phyloP scores from a whole-genome alignment of 805 yeast genomes.

The Teunomyces atbi region DNA sequence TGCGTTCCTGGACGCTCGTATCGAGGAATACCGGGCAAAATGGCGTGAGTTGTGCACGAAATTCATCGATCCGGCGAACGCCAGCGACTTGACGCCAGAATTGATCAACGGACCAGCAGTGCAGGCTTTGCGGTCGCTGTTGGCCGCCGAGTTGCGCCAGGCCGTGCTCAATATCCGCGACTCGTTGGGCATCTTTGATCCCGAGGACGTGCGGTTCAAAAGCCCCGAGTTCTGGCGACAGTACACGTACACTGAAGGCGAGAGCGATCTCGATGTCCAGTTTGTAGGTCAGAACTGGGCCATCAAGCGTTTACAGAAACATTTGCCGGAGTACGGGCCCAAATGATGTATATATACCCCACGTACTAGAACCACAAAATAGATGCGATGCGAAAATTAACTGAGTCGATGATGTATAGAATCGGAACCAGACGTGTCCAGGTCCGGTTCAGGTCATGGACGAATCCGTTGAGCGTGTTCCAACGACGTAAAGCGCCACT shows the following conservation, averaged over 20 bases:
- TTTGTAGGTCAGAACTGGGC: conserved; percentile 87
- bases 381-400: background rate
- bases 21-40: conserved; percentile 59
- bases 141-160: conserved; percentile 68
- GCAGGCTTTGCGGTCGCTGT: conserved; percentile 58
- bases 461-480: conserved; percentile 17
- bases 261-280: conserved; percentile 62
- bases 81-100: conserved; percentile 59
- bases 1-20: conserved; percentile 57
- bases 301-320: conserved; percentile 62
- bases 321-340: conserved; percentile 21
- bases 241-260: conserved; percentile 64
- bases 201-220: conserved; percentile 69
- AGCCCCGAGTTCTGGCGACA: conserved; percentile 73
- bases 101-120: conserved; percentile 66
- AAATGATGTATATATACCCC: background rate
- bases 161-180: conserved; percentile 52
- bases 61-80: conserved; percentile 49
- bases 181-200: conserved; percentile 41
- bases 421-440: background rate
- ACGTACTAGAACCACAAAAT: no score
- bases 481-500: background rate
- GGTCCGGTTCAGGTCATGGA: conserved; percentile 11
- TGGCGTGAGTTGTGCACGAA: conserved; percentile 67
- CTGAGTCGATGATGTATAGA: background rate